These are phyloP conservation scores for Eucalyptus sp. DNA, from an alignment of 345 rosid genomes.

Conservation along the genomic window DNA sequence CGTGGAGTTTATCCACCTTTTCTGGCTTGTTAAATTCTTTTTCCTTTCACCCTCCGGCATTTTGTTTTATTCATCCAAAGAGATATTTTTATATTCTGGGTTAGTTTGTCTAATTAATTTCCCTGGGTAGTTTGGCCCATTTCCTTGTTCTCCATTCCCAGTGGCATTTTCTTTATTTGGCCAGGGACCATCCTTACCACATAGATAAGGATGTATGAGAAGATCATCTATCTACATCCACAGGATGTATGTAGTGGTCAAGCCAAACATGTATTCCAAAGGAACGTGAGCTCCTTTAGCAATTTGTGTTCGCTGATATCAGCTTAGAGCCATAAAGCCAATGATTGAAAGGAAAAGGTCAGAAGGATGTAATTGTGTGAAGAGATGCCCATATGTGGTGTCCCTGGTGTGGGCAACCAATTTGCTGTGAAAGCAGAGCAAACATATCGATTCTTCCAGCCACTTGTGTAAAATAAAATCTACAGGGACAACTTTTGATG, in stretches of 20 bases:
- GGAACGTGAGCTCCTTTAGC: not conserved
- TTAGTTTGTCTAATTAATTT: not conserved
- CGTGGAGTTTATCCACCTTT: not conserved
- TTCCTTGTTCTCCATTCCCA: not conserved
- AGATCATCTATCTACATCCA: not conserved
- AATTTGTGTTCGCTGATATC: not conserved
- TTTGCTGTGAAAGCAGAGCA: not conserved
- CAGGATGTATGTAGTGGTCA: not conserved
- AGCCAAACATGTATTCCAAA: not conserved
- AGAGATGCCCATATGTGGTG: not conserved
- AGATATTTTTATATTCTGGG: not conserved
- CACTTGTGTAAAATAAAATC: not conserved
- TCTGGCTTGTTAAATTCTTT: not conserved
- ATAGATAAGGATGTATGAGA: not conserved
- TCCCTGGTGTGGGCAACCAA: not conserved
- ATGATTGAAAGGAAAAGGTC: not conserved
- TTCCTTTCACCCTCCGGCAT: not conserved
- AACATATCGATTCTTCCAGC: not conserved
- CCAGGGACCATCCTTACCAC: not conserved
- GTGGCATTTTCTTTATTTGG: not conserved
- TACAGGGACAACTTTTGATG: not conserved
- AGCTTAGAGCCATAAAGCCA: not conserved
- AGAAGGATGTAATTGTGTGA: not conserved
- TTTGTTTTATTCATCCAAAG: not conserved
- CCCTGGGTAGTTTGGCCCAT: not conserved